These are phyloP conservation scores for Favolaschia claudopus DNA, from an alignment of 768 basidiomycete species.

Conservation along the genomic window DNA sequence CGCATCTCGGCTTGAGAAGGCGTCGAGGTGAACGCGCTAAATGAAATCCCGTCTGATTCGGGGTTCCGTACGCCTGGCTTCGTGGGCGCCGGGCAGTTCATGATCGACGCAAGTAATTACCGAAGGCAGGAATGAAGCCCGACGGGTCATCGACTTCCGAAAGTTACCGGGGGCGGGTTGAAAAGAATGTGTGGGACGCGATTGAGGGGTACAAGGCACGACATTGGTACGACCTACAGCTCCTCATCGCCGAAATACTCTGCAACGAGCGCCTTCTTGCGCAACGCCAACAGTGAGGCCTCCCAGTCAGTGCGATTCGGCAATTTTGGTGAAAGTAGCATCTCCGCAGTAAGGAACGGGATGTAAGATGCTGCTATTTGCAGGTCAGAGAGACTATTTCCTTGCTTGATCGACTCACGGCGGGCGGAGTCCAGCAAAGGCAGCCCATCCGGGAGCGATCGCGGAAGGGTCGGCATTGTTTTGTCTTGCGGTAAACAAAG, in stretches of 20 bases:
- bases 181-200: too few relatives aligned
- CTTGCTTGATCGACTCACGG: conserved; percentile 29
- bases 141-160: too few relatives aligned
- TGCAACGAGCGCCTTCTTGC: conserved; percentile 84
- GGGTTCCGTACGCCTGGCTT: too few relatives aligned
- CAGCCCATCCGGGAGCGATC: conserved; percentile 37
- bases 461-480: conserved; percentile 60
- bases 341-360: conserved; percentile 75
- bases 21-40: too few relatives aligned
- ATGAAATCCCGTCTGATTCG: too few relatives aligned
- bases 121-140: too few relatives aligned
- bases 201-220: conserved; percentile 2
- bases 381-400: conserved; percentile 58
- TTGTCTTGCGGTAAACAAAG: conserved; percentile 61
- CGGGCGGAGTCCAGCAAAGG: conserved; percentile 23
- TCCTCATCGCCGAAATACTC: conserved; percentile 64
- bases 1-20: too few relatives aligned
- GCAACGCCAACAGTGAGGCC: conserved; percentile 70
- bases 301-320: conserved; percentile 85
- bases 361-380: conserved; percentile 77
- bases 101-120: too few relatives aligned
- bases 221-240: conserved; percentile 22
- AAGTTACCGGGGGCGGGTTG: too few relatives aligned
- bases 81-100: too few relatives aligned
- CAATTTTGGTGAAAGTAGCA: conserved; percentile 78